phyloP scores from a whole-genome alignment of 2,329 filamentous ascomycete genomes.

The Lachnellula suecica region DNA sequence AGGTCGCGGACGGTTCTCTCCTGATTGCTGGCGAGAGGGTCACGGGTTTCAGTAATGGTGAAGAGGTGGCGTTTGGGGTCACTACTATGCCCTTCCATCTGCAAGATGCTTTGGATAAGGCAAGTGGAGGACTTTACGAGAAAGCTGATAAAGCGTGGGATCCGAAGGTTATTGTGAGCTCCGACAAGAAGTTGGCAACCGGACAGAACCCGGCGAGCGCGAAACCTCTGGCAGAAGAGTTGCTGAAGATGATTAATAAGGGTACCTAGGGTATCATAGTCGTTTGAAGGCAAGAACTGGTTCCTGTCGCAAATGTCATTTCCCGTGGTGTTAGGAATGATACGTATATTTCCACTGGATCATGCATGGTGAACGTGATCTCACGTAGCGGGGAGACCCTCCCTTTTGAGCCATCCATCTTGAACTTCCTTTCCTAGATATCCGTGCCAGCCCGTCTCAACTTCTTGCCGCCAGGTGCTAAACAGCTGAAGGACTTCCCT shows the following conservation, averaged over 20 bases:
- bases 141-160: constrained; percentile 47
- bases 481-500: constrained; percentile 13
- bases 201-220: constrained; percentile 44
- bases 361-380: not conserved
- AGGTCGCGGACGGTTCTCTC: constrained; percentile 47
- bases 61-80: constrained; percentile 42
- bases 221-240: constrained; percentile 35
- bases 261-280: too few species aligned
- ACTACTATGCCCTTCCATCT: constrained; percentile 57
- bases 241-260: constrained; percentile 25
- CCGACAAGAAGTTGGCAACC: constrained; percentile 39
- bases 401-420: constrained; percentile 8
- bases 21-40: constrained; percentile 56
- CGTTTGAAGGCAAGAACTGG: constrained; percentile 37
- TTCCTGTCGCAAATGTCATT: too few species aligned
- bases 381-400: not conserved
- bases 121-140: constrained; percentile 52
- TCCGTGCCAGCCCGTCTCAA: constrained; percentile 22
- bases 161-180: constrained; percentile 34
- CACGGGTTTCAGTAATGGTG: constrained; percentile 57
- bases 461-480: constrained; percentile 15
- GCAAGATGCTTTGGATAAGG: constrained; percentile 49
- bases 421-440: constrained; percentile 14
- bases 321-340: too few species aligned
- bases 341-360: too few species aligned